Conservation (phyloP, 2,329 filamentous ascomycete species). For the Penicillium sp. region DNA sequence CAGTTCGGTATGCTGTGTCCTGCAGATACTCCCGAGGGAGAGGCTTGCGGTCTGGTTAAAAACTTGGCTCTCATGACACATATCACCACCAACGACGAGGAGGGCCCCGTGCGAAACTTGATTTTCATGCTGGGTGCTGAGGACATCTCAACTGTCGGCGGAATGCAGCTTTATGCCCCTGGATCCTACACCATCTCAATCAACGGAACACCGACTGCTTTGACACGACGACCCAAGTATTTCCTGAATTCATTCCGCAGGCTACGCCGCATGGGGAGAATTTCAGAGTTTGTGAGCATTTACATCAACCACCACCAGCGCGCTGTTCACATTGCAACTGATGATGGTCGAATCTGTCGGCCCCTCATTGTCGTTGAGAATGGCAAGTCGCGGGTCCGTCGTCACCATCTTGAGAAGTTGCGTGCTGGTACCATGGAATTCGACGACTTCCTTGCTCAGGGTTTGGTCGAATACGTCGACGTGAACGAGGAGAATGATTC, state of each 20-base stretch:
- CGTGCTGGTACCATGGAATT: conserved; percentile 83
- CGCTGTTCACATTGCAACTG: conserved; percentile 91
- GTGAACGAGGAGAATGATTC: conserved; percentile 98
- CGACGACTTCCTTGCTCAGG: conserved; percentile 87
- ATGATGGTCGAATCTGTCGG: conserved; percentile 93
- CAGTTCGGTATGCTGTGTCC: conserved; percentile 98
- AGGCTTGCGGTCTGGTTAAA: conserved; percentile 96
- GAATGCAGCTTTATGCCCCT: conserved; percentile 79
- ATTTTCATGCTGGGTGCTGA: conserved; percentile 84
- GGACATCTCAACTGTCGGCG: conserved; percentile 75
- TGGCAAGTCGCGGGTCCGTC: conserved; percentile 74
- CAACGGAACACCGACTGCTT: conserved; percentile 88
- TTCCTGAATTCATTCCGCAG: conserved; percentile 84
- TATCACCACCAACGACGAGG: conserved; percentile 94
- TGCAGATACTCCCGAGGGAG: conserved; percentile 96
- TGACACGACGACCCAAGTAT: conserved; percentile 80
- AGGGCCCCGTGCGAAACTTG: conserved; percentile 81
- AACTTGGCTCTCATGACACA: conserved; percentile 98
- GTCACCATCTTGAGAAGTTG: conserved; percentile 74
- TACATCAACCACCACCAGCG: conserved; percentile 92
- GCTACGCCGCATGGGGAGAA: conserved; percentile 81
- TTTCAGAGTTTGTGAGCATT: conserved; percentile 95
- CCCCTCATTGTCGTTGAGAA: conserved; percentile 95
- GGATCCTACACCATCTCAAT: conserved; percentile 89
- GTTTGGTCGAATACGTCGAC: conserved; percentile 93